Conservation (phyloP, 345 rosid species). For the Mangifera indica region DNA sequence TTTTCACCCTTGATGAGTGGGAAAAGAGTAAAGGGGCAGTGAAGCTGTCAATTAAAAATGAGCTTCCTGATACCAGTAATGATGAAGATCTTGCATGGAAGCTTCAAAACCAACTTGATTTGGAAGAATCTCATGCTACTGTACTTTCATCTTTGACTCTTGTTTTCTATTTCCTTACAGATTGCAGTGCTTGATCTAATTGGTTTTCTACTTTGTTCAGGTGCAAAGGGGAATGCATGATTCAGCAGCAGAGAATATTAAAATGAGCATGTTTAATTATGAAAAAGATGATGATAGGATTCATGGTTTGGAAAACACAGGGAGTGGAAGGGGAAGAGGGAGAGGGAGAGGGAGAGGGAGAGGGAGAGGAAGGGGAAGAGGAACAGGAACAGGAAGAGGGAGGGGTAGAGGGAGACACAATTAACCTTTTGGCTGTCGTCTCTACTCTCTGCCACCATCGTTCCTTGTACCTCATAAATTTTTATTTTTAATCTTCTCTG, state of each 20-base stretch:
- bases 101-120: constrained; percentile 77
- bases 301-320: constrained; percentile 38
- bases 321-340: constrained; percentile 56
- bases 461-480: background rate
- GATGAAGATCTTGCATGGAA: constrained; percentile 88
- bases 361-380: constrained; percentile 32
- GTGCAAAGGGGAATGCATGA: constrained; percentile 40
- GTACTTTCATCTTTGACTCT: constrained; percentile 17
- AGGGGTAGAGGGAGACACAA: constrained; percentile 34
- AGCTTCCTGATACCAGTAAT: constrained; percentile 42
- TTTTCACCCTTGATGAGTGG: constrained; percentile 74
- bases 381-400: constrained; percentile 37
- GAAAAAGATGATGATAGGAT: constrained; percentile 42
- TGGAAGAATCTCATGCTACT: constrained; percentile 71
- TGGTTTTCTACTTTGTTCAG: constrained; percentile 33
- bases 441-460: background rate
- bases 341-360: constrained; percentile 39
- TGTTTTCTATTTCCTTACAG: constrained; percentile 3
- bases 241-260: constrained; percentile 57
- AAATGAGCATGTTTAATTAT: constrained; percentile 71
- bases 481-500: background rate
- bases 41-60: constrained; percentile 30
- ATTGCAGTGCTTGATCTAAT: constrained; percentile 18
- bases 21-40: constrained; percentile 50
- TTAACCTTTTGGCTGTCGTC: constrained; percentile 3